phyloP scores from a whole-genome alignment of 1,139 yeast genomes.

The Lizanozyma gosingica region DNA sequence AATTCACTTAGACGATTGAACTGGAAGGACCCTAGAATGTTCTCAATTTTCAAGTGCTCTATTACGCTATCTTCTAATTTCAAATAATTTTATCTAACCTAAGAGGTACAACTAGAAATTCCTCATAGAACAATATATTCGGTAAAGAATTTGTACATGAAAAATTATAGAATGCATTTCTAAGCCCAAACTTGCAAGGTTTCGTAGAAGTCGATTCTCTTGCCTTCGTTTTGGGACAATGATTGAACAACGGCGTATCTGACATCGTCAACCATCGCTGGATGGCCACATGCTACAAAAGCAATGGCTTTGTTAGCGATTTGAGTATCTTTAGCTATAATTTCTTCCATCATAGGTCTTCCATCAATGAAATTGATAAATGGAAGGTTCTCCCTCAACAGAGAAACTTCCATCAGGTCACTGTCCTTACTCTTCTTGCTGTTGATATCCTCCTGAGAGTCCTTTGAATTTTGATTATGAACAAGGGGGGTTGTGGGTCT shows the following conservation, averaged over 20 bases:
- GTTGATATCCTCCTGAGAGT: not conserved
- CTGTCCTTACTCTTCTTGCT: not conserved
- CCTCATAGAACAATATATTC: too few species aligned
- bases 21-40: too few species aligned
- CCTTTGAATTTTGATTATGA: not conserved
- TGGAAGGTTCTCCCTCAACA: slow-evolving; percentile 13
- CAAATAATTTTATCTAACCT: too few species aligned
- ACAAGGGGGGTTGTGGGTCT: slow-evolving; percentile 12
- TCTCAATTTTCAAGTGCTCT: too few species aligned
- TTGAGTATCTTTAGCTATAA: slow-evolving; percentile 18
- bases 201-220: slow-evolving; percentile 40
- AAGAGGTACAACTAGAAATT: too few species aligned
- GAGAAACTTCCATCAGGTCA: not conserved
- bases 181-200: slow-evolving; percentile 31
- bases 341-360: slow-evolving; percentile 9
- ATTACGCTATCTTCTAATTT: too few species aligned
- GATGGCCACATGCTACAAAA: slow-evolving; percentile 46
- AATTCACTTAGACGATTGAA: too few species aligned
- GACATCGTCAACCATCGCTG: slow-evolving; percentile 42
- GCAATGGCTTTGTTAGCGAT: slow-evolving; percentile 26
- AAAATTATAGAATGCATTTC: slow-evolving; percentile 4
- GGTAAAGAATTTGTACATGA: too few species aligned
- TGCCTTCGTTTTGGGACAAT: slow-evolving; percentile 16
- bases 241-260: slow-evolving; percentile 26
- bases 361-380: slow-evolving; percentile 12